phyloP scores from a whole-genome alignment of 805 yeast genomes.

The Starmerella kuoi region DNA sequence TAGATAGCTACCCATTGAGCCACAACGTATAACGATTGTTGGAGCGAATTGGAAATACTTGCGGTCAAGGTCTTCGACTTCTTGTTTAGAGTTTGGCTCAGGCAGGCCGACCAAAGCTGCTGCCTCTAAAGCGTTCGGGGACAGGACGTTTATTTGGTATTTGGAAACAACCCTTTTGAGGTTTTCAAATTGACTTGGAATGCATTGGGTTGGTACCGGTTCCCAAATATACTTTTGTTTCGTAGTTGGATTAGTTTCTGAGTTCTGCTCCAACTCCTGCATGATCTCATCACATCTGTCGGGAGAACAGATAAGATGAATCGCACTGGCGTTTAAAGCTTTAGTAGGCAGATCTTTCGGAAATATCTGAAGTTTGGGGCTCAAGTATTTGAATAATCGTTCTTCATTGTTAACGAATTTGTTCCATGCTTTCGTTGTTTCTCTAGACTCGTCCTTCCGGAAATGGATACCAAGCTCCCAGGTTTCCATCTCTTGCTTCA shows the following conservation, averaged over 20 bases:
- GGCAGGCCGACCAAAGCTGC: conserved; percentile 44
- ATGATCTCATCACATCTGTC: conserved; percentile 43
- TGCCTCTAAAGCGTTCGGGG: conserved; percentile 82
- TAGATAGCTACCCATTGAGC: conserved; percentile 50
- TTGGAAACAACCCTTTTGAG: conserved; percentile 3
- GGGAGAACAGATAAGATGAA: conserved; percentile 69
- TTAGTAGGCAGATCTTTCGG: conserved; percentile 41
- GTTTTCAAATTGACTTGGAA: conserved; percentile 36
- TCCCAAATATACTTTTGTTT: conserved; percentile 58
- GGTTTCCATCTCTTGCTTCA: conserved; percentile 35
- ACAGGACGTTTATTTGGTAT: conserved; percentile 42
- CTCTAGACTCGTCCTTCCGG: conserved; percentile 40
- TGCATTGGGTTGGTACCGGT: conserved; percentile 71
- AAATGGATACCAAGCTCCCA: conserved; percentile 56
- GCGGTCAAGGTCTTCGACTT: conserved; percentile 36
- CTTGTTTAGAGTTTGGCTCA: conserved; percentile 33
- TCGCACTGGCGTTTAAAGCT: conserved; percentile 32
- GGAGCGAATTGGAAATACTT: conserved; percentile 33
- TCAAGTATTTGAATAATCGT: conserved; percentile 46
- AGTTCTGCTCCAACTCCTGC: conserved; percentile 22
- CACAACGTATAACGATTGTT: conserved; percentile 59
- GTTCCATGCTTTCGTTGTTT: conserved; percentile 76
- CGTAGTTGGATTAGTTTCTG: conserved; percentile 11
- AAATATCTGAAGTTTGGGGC: conserved; percentile 50
- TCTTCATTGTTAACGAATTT: conserved; percentile 52